A percentile compares a stretch with the other conserved stretches of the same genome.
These are phyloP conservation scores for Colletotrichum musicola DNA, from an alignment of 2,329 filamentous ascomycete genomes.

Conservation along the genomic window DNA sequence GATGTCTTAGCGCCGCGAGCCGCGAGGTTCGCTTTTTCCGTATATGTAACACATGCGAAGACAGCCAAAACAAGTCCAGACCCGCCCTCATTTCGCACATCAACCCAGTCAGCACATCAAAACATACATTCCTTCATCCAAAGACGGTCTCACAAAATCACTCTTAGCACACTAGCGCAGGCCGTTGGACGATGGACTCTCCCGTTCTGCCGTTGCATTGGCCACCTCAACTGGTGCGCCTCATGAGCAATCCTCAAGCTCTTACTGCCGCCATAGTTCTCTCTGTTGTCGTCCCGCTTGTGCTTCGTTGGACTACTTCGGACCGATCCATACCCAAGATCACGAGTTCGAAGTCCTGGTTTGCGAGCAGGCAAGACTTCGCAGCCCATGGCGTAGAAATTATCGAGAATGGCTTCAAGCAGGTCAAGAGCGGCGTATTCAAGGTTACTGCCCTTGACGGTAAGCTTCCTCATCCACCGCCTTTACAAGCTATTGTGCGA, in stretches of 20 bases:
- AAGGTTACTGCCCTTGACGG: conserved; percentile 29
- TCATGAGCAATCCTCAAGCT: background rate
- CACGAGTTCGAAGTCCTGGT: conserved; percentile 30
- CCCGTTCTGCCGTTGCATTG: background rate
- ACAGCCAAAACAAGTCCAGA: background rate
- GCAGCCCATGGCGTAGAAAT: conserved; percentile 31
- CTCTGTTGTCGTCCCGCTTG: background rate
- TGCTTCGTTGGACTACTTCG: background rate
- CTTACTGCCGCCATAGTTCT: background rate
- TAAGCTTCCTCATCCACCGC: background rate
- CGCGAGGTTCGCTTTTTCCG: background rate
- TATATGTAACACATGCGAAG: background rate
- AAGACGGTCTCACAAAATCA: background rate
- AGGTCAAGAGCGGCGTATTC: conserved; percentile 28
- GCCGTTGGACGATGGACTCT: conserved; percentile 15
- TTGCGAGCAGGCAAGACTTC: conserved; percentile 26
- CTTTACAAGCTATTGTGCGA: no score
- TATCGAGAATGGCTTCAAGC: conserved; percentile 27
- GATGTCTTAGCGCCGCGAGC: no score
- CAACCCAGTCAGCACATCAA: background rate
- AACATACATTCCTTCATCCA: background rate
- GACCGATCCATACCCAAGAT: conserved; percentile 19
- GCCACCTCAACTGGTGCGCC: conserved; percentile 1
- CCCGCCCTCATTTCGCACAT: background rate
- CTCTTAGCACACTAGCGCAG: background rate